A percentile compares a stretch with the other conserved stretches of the same genome.
Conservation (phyloP, 805 yeast species). For the Metschnikowia gruessii region DNA sequence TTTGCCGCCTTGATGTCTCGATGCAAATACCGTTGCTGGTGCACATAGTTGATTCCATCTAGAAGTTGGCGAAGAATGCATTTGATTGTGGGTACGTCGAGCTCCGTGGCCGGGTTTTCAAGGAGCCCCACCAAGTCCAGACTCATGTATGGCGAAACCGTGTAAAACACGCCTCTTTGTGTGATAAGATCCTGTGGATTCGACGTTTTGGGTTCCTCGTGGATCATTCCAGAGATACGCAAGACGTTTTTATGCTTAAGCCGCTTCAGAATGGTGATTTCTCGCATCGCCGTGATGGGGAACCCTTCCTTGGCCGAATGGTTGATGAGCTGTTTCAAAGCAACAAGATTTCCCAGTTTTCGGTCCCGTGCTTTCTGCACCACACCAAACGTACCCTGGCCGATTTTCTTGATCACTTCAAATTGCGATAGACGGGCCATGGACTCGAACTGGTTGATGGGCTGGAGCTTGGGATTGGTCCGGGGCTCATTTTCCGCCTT, state of each 20-base stretch:
- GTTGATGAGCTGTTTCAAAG: constrained; percentile 80
- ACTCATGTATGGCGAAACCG: constrained; percentile 91
- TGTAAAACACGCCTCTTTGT: constrained; percentile 57
- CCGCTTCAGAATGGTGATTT: constrained; percentile 74
- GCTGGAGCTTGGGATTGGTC: constrained; percentile 15
- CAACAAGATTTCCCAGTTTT: constrained; percentile 62
- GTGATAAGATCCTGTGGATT: constrained; percentile 35
- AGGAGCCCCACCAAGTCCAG: constrained; percentile 87
- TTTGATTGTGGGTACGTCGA: constrained; percentile 70
- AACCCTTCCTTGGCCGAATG: constrained; percentile 78
- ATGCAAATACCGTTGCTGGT: constrained; percentile 58
- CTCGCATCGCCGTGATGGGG: constrained; percentile 94
- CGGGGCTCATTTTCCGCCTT: background rate
- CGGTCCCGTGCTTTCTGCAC: constrained; percentile 73
- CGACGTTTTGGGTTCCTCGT: constrained; percentile 37
- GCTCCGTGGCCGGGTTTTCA: constrained; percentile 66
- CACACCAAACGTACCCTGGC: constrained; percentile 55
- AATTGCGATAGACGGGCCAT: constrained; percentile 35
- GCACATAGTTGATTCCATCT: constrained; percentile 79
- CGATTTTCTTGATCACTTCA: constrained; percentile 37
- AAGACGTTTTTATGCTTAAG: constrained; percentile 70
- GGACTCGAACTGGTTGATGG: constrained; percentile 25
- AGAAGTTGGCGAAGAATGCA: constrained; percentile 77
- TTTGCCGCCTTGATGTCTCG: constrained; percentile 98
- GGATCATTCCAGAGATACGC: constrained; percentile 75